Conservation (phyloP, 768 basidiomycete species). For the Suillus subalutaceus region DNA sequence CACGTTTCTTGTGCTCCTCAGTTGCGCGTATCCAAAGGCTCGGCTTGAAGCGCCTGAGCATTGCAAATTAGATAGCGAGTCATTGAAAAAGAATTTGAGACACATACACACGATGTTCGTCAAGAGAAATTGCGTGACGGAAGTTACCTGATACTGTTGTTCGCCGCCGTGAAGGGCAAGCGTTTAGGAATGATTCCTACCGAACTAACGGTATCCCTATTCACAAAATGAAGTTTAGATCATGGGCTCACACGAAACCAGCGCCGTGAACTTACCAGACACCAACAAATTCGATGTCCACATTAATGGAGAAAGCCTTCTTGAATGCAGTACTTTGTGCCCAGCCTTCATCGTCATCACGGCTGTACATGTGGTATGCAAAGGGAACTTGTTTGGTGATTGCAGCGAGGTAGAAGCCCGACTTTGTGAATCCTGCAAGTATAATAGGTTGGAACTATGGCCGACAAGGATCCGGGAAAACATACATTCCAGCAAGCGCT, state of each 20-base stretch:
- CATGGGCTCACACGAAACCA: neutral
- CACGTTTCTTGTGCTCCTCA: conserved; percentile 40
- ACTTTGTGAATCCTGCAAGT: conserved; percentile 64
- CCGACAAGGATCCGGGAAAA: conserved; percentile 16
- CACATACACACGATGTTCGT: conserved; percentile 60
- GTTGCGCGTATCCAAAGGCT: conserved; percentile 45
- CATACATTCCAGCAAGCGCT: conserved; percentile 73
- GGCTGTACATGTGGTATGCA: conserved; percentile 66
- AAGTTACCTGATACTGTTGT: conserved; percentile 63
- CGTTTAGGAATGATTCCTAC: conserved; percentile 68
- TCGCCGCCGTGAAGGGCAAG: conserved; percentile 68
- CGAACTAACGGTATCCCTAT: conserved; percentile 72
- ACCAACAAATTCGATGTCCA: conserved; percentile 72
- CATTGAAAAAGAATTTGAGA: neutral
- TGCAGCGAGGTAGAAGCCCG: conserved; percentile 69
- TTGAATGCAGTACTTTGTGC: conserved; percentile 68
- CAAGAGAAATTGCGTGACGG: conserved; percentile 71
- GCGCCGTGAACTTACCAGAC: conserved; percentile 57
- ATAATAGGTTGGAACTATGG: neutral
- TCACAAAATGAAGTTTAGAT: conserved; percentile 12
- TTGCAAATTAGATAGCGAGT: conserved; percentile 42
- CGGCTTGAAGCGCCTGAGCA: conserved; percentile 33
- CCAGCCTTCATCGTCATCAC: conserved; percentile 62
- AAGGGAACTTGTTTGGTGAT: conserved; percentile 80
- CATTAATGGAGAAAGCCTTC: conserved; percentile 74